Evolutionary conservation across 2,329 filamentous ascomycete genomes (phyloP).

Genomic region (Ploettnerulaceae sp.): DNA sequence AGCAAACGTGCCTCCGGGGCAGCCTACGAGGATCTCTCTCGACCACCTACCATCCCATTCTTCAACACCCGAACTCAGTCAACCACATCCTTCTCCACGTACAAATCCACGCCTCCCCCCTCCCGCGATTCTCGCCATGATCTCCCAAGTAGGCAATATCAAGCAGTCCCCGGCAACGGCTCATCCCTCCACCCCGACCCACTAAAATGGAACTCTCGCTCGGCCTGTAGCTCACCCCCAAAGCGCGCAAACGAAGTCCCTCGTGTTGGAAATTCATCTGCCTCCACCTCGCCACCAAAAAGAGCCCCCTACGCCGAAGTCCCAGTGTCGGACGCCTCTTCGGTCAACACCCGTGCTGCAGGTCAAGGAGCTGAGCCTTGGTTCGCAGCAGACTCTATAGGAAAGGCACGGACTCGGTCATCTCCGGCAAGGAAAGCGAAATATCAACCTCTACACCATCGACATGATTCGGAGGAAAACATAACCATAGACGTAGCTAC

Average conservation of each 20-base stretch:
- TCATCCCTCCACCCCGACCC: constrained; percentile 42
- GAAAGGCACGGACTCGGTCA: constrained; percentile 29
- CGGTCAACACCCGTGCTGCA: constrained; percentile 6
- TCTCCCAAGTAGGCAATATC: constrained; percentile 52
- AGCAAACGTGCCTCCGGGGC: constrained; percentile 41
- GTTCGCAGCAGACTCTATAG: constrained; percentile 32
- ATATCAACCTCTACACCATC: constrained; percentile 35
- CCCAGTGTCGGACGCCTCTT: constrained; percentile 16
- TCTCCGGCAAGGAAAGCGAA: constrained; percentile 5
- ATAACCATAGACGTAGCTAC: constrained; percentile 3
- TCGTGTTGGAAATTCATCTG: neutral
- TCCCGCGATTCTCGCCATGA: constrained; percentile 51
- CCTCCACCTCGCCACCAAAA: constrained; percentile 21
- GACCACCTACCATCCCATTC: constrained; percentile 64
- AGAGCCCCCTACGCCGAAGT: constrained; percentile 48
- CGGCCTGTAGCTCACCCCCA: constrained; percentile 15
- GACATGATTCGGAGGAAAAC: constrained; percentile 37
- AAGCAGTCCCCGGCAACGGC: constrained; percentile 42
- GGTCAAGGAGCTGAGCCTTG: constrained; percentile 20
- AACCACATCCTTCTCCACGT: constrained; percentile 50
- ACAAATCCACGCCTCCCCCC: constrained; percentile 45
- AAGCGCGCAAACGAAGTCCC: constrained; percentile 8
- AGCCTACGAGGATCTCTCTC: constrained; percentile 42
- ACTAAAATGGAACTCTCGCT: constrained; percentile 46
- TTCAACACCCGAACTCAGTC: constrained; percentile 69